Evolutionary conservation across 2,329 filamentous ascomycete species (phyloP), one percentile per base, ranked within the genome.

Genomic region (Fusarium veterinarium): DNA sequence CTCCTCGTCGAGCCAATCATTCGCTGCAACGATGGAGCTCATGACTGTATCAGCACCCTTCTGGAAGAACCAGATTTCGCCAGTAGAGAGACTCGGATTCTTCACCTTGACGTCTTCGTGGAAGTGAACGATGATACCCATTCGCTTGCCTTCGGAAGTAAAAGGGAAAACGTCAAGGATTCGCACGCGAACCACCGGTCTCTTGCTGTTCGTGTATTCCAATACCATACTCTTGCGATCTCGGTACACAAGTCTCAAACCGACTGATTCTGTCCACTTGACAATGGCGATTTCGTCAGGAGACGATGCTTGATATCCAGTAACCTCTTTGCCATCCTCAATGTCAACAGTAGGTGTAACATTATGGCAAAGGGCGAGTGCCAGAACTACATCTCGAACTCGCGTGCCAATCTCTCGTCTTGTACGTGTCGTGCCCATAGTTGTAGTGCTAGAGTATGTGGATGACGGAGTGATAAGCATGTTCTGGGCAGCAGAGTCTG

Each of bases 1-100:
- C 81, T 99, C 96, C 81, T 99, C 96, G 75, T 99, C 96, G 1
- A 99, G 90, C 97, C 96, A 99, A 84, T 99, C 96, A 79, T 98
- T 99, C 23, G 95, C 91, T 12, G 93, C 94, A 40, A 99, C 96
- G 73, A 99, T 98, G 6, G 92, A 89, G n/a, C 92, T 90, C 97
- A 99, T 99, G 72, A 99, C 95, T 0, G 96, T 98, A 80, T 99
- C 97, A 6, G 96, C 97, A 69, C 96, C 96, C 82, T 99, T 99
- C 78, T 99, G 95, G 79, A 95, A 98, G 83, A 99, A 99, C 93
- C 95, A 98, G 35, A 98, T 95, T 79, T 98, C 95, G 19, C 93
- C 91, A 51, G 86, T 86, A 16, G 86, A 85, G 16, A 89, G 83
- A 42, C 84, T 82, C 0, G 84, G 83, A 3, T 87, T 84, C 6